phyloP scores from a whole-genome alignment of 306 rosid species.

The Quillaja saponaria region DNA sequence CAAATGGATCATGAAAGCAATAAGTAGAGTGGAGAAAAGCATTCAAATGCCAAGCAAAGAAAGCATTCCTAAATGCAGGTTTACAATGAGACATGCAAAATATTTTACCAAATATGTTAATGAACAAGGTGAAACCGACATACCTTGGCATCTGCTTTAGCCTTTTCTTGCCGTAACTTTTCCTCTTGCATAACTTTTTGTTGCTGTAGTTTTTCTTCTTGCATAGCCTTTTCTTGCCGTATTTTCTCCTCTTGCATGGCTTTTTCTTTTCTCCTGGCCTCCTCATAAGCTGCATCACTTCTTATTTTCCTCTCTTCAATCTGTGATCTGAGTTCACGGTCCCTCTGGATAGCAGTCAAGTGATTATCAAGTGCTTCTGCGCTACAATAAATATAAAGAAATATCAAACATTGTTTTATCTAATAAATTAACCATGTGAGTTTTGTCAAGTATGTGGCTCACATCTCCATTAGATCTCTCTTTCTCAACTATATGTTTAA shows the following conservation, averaged over 20 bases:
- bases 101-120: conserved; percentile 9
- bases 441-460: too few species aligned
- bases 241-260: conserved; percentile 78
- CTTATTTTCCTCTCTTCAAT: conserved; percentile 89
- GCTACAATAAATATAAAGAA: conserved; percentile 36
- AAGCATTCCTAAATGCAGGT: too few species aligned
- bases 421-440: too few species aligned
- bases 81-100: conserved; percentile 7
- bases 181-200: too few species aligned
- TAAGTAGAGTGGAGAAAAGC: too few species aligned
- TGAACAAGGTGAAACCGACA: conserved; percentile 27
- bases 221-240: too few species aligned
- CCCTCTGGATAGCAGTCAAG: conserved; percentile 78
- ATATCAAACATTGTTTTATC: too few species aligned
- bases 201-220: too few species aligned
- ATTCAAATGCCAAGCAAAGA: too few species aligned
- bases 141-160: conserved; percentile 86
- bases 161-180: conserved; percentile 74
- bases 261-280: conserved; percentile 77
- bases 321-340: conserved; percentile 80
- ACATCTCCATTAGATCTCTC: too few species aligned
- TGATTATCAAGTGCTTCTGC: conserved; percentile 92
- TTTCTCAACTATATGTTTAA: too few species aligned
- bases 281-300: conserved; percentile 87
- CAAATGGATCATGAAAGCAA: conserved; percentile 24